These are phyloP conservation scores for Xerocomellus chrysenteron DNA, from an alignment of 768 basidiomycete genomes.

Conservation along the genomic window DNA sequence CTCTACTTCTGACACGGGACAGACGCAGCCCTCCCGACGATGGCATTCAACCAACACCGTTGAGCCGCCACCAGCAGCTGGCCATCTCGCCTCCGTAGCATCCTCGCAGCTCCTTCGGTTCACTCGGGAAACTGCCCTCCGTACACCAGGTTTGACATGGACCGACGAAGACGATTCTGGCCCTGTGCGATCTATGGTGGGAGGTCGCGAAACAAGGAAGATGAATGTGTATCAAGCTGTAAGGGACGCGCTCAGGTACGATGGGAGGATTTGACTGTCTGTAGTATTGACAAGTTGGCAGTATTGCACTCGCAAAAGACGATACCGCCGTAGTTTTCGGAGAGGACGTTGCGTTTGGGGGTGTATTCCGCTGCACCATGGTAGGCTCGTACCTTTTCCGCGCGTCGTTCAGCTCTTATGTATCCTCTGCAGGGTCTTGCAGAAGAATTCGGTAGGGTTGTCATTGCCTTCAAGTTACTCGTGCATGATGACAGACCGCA, in stretches of 20 bases:
- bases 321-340: constrained; percentile 89
- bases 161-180: constrained; percentile 52
- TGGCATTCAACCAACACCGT: constrained; percentile 49
- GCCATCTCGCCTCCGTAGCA: constrained; percentile 71
- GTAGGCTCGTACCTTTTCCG: constrained; percentile 40
- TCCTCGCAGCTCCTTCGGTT: constrained; percentile 62
- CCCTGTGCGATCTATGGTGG: constrained; percentile 48
- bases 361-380: constrained; percentile 93
- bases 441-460: constrained; percentile 79
- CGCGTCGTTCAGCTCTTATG: background rate
- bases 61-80: constrained; percentile 76
- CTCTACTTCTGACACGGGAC: background rate
- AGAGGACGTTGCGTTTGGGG: constrained; percentile 90
- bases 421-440: constrained; percentile 64
- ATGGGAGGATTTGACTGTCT: background rate
- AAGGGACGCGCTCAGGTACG: constrained; percentile 82
- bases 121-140: constrained; percentile 69
- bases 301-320: constrained; percentile 82
- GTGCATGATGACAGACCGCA: background rate
- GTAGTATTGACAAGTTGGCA: constrained; percentile 29
- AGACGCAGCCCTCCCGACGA: constrained; percentile 29
- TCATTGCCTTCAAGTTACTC: background rate
- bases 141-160: constrained; percentile 74
- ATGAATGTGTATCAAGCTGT: constrained; percentile 96
- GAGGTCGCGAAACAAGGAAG: constrained; percentile 84